phyloP scores from a whole-genome alignment of 2,329 filamentous ascomycete genomes.

The Thelonectria olida region DNA sequence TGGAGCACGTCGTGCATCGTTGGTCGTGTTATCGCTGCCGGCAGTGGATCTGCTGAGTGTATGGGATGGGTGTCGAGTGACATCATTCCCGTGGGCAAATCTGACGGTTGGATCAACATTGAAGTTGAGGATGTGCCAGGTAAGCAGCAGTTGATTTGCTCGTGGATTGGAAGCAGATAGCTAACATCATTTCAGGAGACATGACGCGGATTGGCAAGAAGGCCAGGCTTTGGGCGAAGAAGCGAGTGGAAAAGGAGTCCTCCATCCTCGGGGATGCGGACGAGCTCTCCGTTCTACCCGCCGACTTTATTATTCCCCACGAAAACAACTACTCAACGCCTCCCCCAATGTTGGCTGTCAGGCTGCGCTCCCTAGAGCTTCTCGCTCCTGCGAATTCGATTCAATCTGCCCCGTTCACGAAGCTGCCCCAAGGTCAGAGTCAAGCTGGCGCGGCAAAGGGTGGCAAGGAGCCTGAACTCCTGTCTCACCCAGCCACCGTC shows the following conservation, averaged over 20 bases:
- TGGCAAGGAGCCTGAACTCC: conserved; percentile 43
- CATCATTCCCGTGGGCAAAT: conserved; percentile 60
- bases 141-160: conserved; percentile 41
- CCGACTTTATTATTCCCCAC: conserved; percentile 70
- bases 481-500: conserved; percentile 47
- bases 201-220: conserved; percentile 60
- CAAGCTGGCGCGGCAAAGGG: conserved; percentile 36
- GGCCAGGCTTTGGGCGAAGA: conserved; percentile 70
- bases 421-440: conserved; percentile 30
- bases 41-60: conserved; percentile 69
- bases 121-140: conserved; percentile 63
- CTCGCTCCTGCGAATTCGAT: conserved; percentile 54
- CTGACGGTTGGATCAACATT: conserved; percentile 68
- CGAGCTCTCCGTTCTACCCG: conserved; percentile 62
- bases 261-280: conserved; percentile 68
- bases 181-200: conserved; percentile 52
- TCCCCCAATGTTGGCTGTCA: conserved; percentile 58
- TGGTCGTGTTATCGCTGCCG: conserved; percentile 70
- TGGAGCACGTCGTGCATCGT: conserved; percentile 75
- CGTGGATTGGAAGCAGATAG: not conserved
- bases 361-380: conserved; percentile 61
- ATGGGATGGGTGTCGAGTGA: conserved; percentile 76
- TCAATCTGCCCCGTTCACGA: conserved; percentile 55
- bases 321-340: conserved; percentile 62
- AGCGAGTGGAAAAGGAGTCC: conserved; percentile 66